These are phyloP conservation scores for Saccharomycopsis fermentans DNA, from an alignment of 805 yeast genomes.

Conservation along the genomic window DNA sequence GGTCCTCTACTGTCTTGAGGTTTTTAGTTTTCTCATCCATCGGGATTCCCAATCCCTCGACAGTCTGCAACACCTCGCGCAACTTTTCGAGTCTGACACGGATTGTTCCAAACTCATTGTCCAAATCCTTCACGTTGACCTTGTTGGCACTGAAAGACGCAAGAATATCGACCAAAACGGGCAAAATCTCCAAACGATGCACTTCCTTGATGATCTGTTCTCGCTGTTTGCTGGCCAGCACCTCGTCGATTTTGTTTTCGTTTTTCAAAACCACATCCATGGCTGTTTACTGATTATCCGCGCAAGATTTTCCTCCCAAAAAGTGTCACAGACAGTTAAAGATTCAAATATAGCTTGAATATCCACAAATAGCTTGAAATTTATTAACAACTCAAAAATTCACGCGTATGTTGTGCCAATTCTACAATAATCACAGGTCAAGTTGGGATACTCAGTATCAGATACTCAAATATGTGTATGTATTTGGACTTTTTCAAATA, in stretches of 20 bases:
- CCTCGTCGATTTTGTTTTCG: neutral
- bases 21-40: neutral
- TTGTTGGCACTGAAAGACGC: constrained; percentile 1
- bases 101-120: constrained; percentile 15
- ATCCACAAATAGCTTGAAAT: too few species aligned
- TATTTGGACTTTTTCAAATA: too few species aligned
- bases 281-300: too few species aligned
- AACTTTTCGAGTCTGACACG: constrained; percentile 23
- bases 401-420: too few species aligned
- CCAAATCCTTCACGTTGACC: constrained; percentile 11
- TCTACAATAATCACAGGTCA: too few species aligned
- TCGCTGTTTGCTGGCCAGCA: neutral
- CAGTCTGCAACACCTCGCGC: constrained; percentile 27
- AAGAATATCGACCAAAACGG: constrained; percentile 11
- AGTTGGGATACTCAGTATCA: too few species aligned
- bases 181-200: constrained; percentile 10
- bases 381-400: too few species aligned
- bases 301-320: too few species aligned
- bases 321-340: too few species aligned
- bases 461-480: too few species aligned
- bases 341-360: too few species aligned
- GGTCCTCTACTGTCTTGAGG: neutral
- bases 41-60: constrained; percentile 20
- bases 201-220: constrained; percentile 9
- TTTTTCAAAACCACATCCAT: neutral